Evolutionary conservation across 805 yeast species (phyloP), one percentile per base, ranked within the genome.

Genomic region (Metschnikowia reukaufii): DNA sequence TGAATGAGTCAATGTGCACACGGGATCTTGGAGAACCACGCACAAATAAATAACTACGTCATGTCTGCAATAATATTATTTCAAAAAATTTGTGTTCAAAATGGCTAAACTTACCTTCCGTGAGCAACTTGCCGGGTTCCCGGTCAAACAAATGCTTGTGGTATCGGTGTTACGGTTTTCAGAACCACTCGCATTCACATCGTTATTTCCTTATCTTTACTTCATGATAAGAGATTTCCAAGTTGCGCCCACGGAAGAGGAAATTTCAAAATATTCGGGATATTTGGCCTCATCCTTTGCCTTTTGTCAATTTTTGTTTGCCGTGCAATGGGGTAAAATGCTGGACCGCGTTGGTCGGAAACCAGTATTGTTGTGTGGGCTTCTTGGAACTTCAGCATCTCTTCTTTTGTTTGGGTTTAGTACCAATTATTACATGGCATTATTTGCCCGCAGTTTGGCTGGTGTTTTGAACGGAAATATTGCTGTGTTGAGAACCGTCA

Each of bases 391-490:
- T 1, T 66, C 75, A 4, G n/a, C 69, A 2, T 69, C 81, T 7
- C 60, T 79, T 48, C 47, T 80, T 23, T 42, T 72, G 4, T 73
- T 83, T 52, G 88, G 88, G 1, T 78, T 81, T 51, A 65, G 83
- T 12, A 66, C 62, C 16, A 77, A 73, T 57, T 79, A 72, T 56
- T 74, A 71, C 55, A 67, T 71, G 64, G 86, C 86, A 0, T 53
- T 83, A 3, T 56, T 66, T 12, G 79, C 86, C 8, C 67, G 87
- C 56, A 67, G 76, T 17, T 51, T 74, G 36, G 74, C 78, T 65
- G 88, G 88, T 0, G 63, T 76, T 2, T 62, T 82, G 35, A 83
- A 82, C 57, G 88, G 87, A 6, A 83, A 83, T 58, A 78, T 81
- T 7, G 82, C 83, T 0, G 86, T 83, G n/a, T 58, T 83, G 27